phyloP scores from a whole-genome alignment of 148 eudicot genomes.

The Suaeda aralocaspica region DNA sequence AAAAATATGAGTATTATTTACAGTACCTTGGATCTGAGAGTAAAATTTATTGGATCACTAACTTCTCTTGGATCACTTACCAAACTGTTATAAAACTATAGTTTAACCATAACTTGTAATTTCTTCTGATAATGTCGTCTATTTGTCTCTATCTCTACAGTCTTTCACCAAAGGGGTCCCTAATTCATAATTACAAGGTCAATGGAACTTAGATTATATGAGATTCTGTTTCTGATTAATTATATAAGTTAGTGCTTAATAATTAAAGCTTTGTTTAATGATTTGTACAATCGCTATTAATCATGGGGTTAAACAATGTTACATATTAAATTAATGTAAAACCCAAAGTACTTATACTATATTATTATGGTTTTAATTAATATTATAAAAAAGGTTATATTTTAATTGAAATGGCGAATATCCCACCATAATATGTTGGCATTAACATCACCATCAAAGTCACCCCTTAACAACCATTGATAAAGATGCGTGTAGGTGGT shows the following conservation, averaged over 20 bases:
- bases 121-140: too few relatives aligned
- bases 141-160: background rate
- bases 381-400: background rate
- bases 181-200: constrained; percentile 14
- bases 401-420: constrained; percentile 17
- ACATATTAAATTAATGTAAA: background rate
- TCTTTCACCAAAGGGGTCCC: background rate
- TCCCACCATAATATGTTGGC: constrained; percentile 9
- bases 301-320: background rate
- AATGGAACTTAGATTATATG: constrained; percentile 8
- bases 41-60: constrained; percentile 20
- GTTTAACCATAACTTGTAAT: too few relatives aligned
- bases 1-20: background rate
- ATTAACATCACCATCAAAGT: constrained; percentile 19
- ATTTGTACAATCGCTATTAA: background rate
- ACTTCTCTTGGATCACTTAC: constrained; percentile 21
- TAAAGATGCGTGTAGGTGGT: constrained; percentile 16
- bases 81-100: background rate
- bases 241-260: background rate
- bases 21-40: constrained; percentile 14
- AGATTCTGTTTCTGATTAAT: background rate
- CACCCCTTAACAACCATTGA: constrained; percentile 15
- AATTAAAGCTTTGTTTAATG: background rate
- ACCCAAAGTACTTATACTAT: background rate
- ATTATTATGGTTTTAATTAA: background rate